A percentile compares a stretch with the other conserved stretches of the same genome.
phyloP scores from a whole-genome alignment of 805 yeast genomes.

The Yamadazyma laniorum region DNA sequence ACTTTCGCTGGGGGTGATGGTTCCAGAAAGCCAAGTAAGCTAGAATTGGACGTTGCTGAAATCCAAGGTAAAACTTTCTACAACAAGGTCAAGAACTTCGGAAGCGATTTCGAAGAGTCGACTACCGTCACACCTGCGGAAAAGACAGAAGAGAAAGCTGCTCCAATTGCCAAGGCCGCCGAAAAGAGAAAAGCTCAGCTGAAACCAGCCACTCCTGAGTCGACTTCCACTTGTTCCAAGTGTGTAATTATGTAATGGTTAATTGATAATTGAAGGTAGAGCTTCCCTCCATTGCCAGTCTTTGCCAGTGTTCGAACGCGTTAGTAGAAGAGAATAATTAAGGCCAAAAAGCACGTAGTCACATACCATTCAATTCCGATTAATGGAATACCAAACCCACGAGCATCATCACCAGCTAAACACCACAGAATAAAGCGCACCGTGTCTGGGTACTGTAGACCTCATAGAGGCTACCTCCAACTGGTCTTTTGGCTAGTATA shows the following conservation, averaged over 20 bases:
- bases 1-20: conserved; percentile 75
- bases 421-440: conserved; percentile 4
- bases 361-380: conserved; percentile 12
- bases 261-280: conserved; percentile 2
- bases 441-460: conserved; percentile 1
- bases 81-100: conserved; percentile 19
- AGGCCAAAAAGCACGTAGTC: too few relatives aligned
- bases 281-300: not conserved
- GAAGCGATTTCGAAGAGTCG: not conserved
- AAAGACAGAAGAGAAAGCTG: conserved; percentile 3
- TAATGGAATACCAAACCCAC: conserved; percentile 6
- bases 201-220: conserved; percentile 17
- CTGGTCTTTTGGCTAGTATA: conserved; percentile 8
- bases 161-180: conserved; percentile 4
- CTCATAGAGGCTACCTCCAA: not conserved
- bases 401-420: conserved; percentile 4
- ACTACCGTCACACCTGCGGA: conserved; percentile 1
- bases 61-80: conserved; percentile 66
- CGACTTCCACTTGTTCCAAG: conserved; percentile 17
- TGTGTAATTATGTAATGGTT: conserved; percentile 19
- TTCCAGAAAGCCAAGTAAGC: conserved; percentile 59
- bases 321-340: too few relatives aligned
- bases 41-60: conserved; percentile 63
- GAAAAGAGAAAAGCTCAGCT: conserved; percentile 13
- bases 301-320: too few relatives aligned